Conservation (phyloP, 257 asterid genomes). For the Solanum medicagineum region DNA sequence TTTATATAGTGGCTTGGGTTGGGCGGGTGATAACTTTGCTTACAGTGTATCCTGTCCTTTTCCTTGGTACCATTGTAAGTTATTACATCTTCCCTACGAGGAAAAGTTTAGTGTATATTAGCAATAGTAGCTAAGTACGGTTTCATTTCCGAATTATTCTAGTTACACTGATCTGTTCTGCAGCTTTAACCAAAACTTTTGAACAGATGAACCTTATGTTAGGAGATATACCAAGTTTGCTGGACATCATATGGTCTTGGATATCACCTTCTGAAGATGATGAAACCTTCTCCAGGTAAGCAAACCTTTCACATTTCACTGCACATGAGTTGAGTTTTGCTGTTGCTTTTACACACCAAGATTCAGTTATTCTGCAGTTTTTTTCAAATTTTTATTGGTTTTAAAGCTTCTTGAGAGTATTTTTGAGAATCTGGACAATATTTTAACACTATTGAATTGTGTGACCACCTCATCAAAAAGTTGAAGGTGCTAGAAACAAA, state of each 20-base stretch:
- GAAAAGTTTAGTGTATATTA: neutral
- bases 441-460: neutral
- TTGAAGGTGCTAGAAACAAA: neutral
- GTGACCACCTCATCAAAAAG: neutral
- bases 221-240: constrained; percentile 83
- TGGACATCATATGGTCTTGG: constrained; percentile 89
- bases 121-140: neutral
- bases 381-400: neutral
- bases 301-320: neutral
- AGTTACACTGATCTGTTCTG: neutral
- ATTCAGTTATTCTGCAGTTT: neutral
- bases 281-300: constrained; percentile 61
- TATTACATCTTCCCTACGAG: neutral
- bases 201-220: constrained; percentile 89
- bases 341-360: neutral
- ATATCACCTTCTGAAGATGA: constrained; percentile 79
- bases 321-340: neutral
- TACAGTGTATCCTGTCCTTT: neutral
- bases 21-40: neutral
- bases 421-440: neutral
- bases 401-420: neutral
- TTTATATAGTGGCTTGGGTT: neutral
- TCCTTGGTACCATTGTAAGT: neutral
- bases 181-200: constrained; percentile 21
- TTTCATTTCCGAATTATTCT: neutral